A percentile compares a stretch with the other conserved stretches of the same genome.
Conservation (phyloP, 2,329 filamentous ascomycete species). For the Blastomyces gilchristii region DNA sequence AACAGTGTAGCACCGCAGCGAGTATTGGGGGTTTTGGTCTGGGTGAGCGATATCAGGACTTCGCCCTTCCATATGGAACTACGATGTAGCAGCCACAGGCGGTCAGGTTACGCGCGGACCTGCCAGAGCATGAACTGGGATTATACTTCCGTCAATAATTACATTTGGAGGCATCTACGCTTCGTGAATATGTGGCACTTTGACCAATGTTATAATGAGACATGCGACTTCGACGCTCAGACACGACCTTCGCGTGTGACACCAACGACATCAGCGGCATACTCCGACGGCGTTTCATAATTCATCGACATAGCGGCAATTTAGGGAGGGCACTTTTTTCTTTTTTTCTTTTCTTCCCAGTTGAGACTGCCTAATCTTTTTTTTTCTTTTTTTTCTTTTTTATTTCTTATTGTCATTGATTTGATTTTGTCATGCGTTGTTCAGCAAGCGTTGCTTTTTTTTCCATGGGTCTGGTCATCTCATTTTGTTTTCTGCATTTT, state of each 20-base stretch:
- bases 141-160: slow-evolving; percentile 7
- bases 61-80: slow-evolving; percentile 58
- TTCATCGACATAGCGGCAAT: slow-evolving; percentile 35
- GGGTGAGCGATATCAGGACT: slow-evolving; percentile 69
- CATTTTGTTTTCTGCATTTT: slow-evolving; percentile 19
- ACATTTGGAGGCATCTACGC: not conserved
- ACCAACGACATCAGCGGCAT: slow-evolving; percentile 39
- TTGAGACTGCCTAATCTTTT: slow-evolving; percentile 30
- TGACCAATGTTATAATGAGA: slow-evolving; percentile 21
- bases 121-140: slow-evolving; percentile 10
- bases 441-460: slow-evolving; percentile 40
- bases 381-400: slow-evolving; percentile 28
- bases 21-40: slow-evolving; percentile 73
- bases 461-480: slow-evolving; percentile 17
- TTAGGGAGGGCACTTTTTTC: slow-evolving; percentile 27
- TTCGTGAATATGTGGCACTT: slow-evolving; percentile 13
- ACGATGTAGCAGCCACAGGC: slow-evolving; percentile 61
- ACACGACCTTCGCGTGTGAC: slow-evolving; percentile 26
- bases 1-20: slow-evolving; percentile 68
- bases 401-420: slow-evolving; percentile 25
- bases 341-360: slow-evolving; percentile 30
- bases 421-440: slow-evolving; percentile 32
- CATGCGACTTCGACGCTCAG: slow-evolving; percentile 28
- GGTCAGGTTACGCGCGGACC: slow-evolving; percentile 15
- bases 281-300: slow-evolving; percentile 42